phyloP scores from a whole-genome alignment of 805 yeast genomes.

The Wickerhamiella slavikovae region DNA sequence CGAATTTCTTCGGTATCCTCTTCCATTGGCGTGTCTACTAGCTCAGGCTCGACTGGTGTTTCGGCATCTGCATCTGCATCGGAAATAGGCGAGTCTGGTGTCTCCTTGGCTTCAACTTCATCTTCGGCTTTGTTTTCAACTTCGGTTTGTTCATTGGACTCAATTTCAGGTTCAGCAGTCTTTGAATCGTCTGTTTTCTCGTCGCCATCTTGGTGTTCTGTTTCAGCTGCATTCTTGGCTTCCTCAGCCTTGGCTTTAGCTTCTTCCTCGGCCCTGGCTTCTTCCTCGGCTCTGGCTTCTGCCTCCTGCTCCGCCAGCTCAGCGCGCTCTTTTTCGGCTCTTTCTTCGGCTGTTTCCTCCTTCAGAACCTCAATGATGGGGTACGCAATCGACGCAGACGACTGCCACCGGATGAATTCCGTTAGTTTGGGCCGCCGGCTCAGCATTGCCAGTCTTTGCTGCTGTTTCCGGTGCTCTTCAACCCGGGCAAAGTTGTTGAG shows the following conservation, averaged over 20 bases:
- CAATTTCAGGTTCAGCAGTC: conserved; percentile 1
- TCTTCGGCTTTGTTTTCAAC: conserved; percentile 4
- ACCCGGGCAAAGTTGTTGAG: conserved; percentile 64
- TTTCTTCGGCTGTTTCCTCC: neutral
- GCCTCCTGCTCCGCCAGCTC: neutral
- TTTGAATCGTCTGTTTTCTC: conserved; percentile 5
- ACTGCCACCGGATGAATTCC: conserved; percentile 30
- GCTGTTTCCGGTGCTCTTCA: conserved; percentile 60
- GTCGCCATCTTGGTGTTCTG: conserved; percentile 14
- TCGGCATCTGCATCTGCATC: neutral
- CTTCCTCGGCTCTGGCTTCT: neutral
- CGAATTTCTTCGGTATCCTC: conserved; percentile 1
- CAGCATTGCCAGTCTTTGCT: conserved; percentile 50
- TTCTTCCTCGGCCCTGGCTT: neutral
- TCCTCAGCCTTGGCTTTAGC: neutral
- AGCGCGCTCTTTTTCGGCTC: neutral
- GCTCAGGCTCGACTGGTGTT: neutral
- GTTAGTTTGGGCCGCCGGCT: conserved; percentile 41
- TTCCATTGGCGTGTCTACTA: conserved; percentile 1
- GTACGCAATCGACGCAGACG: conserved; percentile 2
- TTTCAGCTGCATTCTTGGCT: neutral
- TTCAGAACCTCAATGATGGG: neutral
- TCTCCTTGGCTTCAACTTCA: conserved; percentile 1
- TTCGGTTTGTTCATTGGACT: conserved; percentile 2
- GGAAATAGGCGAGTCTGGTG: neutral